Evolutionary conservation across 352 stramenopile species (phyloP).

Genomic region (Globisporangium nagaii): DNA sequence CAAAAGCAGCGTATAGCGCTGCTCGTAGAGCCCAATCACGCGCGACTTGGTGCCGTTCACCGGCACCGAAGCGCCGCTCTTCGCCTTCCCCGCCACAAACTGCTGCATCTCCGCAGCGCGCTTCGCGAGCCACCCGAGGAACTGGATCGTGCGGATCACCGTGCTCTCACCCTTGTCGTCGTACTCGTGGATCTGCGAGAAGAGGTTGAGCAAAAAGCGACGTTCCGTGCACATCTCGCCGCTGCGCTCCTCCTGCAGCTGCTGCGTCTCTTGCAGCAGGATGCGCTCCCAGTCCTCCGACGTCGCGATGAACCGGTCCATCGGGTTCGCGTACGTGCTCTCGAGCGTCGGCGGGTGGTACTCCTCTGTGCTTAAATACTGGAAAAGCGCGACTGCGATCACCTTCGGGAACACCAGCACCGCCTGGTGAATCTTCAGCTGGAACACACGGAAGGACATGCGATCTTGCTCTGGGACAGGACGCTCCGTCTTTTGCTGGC

Average conservation of each 20-base stretch:
- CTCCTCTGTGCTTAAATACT: constrained; percentile 71
- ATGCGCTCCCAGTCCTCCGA: constrained; percentile 46
- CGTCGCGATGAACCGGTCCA: constrained; percentile 41
- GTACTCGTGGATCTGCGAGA: constrained; percentile 81
- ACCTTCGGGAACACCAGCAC: constrained; percentile 67
- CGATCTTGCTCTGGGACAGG: constrained; percentile 79
- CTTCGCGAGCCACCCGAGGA: constrained; percentile 70
- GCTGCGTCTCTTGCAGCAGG: constrained; percentile 49
- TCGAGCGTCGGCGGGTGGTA: constrained; percentile 54
- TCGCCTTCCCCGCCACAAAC: constrained; percentile 26
- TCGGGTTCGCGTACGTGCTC: constrained; percentile 38
- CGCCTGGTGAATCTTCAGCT: constrained; percentile 80
- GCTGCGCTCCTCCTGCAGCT: constrained; percentile 53
- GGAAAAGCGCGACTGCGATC: constrained; percentile 57
- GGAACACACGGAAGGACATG: constrained; percentile 84
- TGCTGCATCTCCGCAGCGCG: constrained; percentile 63
- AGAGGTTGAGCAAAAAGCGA: constrained; percentile 77
- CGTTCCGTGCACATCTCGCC: constrained; percentile 76
- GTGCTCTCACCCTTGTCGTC: constrained; percentile 85
- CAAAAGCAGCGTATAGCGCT: constrained; percentile 67
- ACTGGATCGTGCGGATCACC: constrained; percentile 80
- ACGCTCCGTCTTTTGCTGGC: constrained; percentile 75
- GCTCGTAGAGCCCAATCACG: constrained; percentile 18
- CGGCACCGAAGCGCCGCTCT: background rate
- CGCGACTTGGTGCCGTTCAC: constrained; percentile 11